A percentile compares a stretch with the other conserved stretches of the same genome.
These are phyloP conservation scores for Drechslerella dactyloides DNA, from an alignment of 2,329 filamentous ascomycete species.

Conservation along the genomic window DNA sequence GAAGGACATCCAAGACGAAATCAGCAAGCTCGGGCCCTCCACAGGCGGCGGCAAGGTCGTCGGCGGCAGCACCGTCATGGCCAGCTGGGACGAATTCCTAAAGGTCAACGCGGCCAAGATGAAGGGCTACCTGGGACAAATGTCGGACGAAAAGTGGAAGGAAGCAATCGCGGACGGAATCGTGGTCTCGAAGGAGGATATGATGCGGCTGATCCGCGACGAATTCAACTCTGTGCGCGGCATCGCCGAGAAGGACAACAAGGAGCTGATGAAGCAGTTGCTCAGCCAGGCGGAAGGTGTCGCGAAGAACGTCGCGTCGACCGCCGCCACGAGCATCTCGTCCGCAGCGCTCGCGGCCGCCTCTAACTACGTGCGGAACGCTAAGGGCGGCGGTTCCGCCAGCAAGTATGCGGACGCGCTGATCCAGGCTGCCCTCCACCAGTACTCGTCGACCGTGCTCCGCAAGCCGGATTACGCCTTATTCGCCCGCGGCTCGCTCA, in stretches of 20 bases:
- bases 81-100: constrained; percentile 39
- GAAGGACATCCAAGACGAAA: constrained; percentile 28
- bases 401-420: constrained; percentile 41
- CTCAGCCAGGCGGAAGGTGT: constrained; percentile 20
- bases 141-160: constrained; percentile 41
- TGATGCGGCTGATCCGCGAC: constrained; percentile 25
- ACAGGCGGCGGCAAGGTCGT: background rate
- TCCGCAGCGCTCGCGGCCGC: constrained; percentile 40
- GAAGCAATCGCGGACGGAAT: constrained; percentile 38
- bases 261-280: constrained; percentile 19
- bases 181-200: constrained; percentile 35
- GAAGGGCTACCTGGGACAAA: constrained; percentile 29
- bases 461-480: constrained; percentile 42
- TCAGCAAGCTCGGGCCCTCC: constrained; percentile 5
- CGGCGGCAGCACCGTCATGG: background rate
- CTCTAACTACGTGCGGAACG: constrained; percentile 40
- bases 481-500: constrained; percentile 28
- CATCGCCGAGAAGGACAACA: constrained; percentile 28
- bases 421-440: constrained; percentile 40
- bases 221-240: constrained; percentile 28
- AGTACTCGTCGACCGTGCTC: constrained; percentile 25
- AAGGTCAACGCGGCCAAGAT: constrained; percentile 33
- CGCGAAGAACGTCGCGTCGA: constrained; percentile 24
- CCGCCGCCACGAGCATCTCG: constrained; percentile 44
- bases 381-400: constrained; percentile 20